A percentile compares a stretch with the other conserved stretches of the same genome.
Evolutionary conservation across 1,139 yeast genomes (phyloP).

Genomic region (Geotrichum europaeum): DNA sequence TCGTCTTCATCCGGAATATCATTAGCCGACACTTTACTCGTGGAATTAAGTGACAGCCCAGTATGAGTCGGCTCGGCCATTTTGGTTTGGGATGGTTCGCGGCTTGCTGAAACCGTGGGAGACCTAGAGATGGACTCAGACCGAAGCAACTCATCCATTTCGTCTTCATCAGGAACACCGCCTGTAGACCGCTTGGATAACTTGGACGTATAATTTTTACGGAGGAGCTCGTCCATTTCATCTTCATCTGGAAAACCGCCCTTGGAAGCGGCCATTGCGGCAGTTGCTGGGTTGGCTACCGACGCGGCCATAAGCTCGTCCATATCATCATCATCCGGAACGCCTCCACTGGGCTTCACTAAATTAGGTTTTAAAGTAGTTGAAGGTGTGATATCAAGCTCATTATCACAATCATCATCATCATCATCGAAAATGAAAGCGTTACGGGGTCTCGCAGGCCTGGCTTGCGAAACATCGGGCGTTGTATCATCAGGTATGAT

Average conservation of each 20-base stretch:
- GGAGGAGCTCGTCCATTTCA: neutral
- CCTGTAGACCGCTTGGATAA: neutral
- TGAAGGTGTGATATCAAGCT: slow-evolving; percentile 7
- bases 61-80: neutral
- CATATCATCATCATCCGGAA: neutral
- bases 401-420: slow-evolving; percentile 11
- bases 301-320: neutral
- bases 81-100: neutral
- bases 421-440: slow-evolving; percentile 11
- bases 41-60: neutral
- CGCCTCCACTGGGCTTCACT: neutral
- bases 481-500: neutral
- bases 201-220: neutral
- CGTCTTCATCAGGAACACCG: slow-evolving; percentile 6
- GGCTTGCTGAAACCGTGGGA: neutral
- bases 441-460: slow-evolving; percentile 2
- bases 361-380: neutral
- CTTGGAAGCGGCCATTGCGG: neutral
- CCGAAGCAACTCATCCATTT: slow-evolving; percentile 3
- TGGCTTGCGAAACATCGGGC: neutral
- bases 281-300: neutral
- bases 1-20: slow-evolving; percentile 5
- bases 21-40: neutral
- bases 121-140: neutral
- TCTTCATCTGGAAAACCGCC: neutral